A percentile compares a stretch with the other conserved stretches of the same genome.
Conservation (phyloP, 768 basidiomycete species). For the Polyporus arcularius region DNA sequence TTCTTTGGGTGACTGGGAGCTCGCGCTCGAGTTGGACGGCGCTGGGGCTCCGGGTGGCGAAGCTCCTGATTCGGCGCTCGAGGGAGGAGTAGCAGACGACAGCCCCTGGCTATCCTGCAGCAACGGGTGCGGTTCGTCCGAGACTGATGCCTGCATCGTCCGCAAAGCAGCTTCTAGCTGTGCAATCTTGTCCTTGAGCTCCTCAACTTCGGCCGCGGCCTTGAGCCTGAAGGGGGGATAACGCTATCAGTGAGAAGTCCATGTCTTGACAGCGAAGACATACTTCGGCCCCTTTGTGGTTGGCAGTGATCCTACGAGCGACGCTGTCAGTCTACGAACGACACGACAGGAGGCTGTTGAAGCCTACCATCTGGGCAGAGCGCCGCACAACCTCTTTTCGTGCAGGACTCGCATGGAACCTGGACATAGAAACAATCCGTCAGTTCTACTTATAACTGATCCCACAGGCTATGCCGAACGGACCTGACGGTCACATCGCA, state of each 20-base stretch:
- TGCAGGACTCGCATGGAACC: constrained; percentile 81
- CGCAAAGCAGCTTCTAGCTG: constrained; percentile 63
- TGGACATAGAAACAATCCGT: constrained; percentile 26
- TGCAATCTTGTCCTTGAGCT: constrained; percentile 67
- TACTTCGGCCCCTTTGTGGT: constrained; percentile 65
- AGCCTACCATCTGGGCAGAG: constrained; percentile 72
- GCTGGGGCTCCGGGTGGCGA: not conserved
- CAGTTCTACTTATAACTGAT: not conserved
- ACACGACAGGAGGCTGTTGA: not conserved
- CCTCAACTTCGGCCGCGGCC: constrained; percentile 68
- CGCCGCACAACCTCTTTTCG: constrained; percentile 71
- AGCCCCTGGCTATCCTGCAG: constrained; percentile 29
- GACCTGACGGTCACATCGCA: constrained; percentile 36
- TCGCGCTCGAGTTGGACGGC: not conserved
- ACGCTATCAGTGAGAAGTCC: not conserved
- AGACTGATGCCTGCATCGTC: constrained; percentile 46
- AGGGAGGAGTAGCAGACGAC: not conserved
- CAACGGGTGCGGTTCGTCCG: constrained; percentile 52
- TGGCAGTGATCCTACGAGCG: constrained; percentile 47
- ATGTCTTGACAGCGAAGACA: constrained; percentile 4
- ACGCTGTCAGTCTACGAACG: not conserved
- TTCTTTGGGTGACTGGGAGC: not conserved
- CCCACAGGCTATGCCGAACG: not conserved
- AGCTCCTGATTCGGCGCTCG: not conserved
- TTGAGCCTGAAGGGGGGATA: constrained; percentile 37